Base-by-base conservation (phyloP, 371 early-diverging fungal genomes). In the Coemansia sp. region DNA sequence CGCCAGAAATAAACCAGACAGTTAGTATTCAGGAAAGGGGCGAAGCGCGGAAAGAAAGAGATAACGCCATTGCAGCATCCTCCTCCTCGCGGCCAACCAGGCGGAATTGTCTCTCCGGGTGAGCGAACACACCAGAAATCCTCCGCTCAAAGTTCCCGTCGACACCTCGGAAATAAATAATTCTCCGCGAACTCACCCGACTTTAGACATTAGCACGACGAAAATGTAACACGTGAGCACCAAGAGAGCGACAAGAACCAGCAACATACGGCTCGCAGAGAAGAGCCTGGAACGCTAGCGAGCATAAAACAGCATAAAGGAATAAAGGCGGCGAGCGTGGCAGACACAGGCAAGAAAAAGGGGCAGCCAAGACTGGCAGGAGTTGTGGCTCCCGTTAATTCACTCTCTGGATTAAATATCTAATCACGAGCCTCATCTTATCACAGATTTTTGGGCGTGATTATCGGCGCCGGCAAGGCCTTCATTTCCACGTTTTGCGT, bases 201-300 rank as follows among this genome's bases (percentile, higher is more conserved):
- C 53, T 38, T 53, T 53, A 38, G 53, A 53, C 53, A 53, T 53
- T 35, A 33, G 31, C 51, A 12, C 12, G 4, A 51, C 8, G 6
- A 51, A 14, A 51, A 51, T 33, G 51, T 33, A 51, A 11, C 51
- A 51, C 51, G 51, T 51, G 51, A 51, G 33, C 51, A 51, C 34
- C 26, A 51, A 51, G 12, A 51, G 31, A 12, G 51, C 51, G n/a
- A 34, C 34, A 10, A 51, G 31, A 34, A 51, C 26, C 6, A 64
- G 5, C 10, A 30, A n/a, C 42, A 56, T 40, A 30, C 11, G 33
- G 26, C 26, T 26, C 26, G 26, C 26, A 26, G 26, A 26, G 26
- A 26, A 26, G 26, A 26, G 26, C 26, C 26, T 26, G 26, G 26
- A 26, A 26, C 26, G 26, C 26, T 26, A 26, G 26, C 26, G 26